These are phyloP conservation scores for Botrytis elliptica DNA, from an alignment of 2,329 filamentous ascomycete genomes.

Conservation along the genomic window DNA sequence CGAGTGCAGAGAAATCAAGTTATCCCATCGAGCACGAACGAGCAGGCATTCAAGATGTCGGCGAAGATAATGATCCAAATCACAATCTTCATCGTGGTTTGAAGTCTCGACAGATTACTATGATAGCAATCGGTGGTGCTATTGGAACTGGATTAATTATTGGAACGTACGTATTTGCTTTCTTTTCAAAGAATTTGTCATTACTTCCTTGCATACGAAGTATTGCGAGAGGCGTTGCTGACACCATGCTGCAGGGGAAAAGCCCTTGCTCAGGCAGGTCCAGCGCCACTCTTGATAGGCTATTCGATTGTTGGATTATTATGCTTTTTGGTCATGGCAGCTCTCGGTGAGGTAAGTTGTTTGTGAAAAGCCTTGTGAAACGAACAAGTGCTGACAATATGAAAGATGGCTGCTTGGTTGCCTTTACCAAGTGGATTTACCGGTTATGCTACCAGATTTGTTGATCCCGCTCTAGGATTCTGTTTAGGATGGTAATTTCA, in stretches of 20 bases:
- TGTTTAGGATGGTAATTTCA: constrained; percentile 58
- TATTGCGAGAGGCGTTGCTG: constrained; percentile 1
- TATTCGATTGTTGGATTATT: constrained; percentile 68
- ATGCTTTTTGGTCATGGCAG: constrained; percentile 79
- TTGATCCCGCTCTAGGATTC: constrained; percentile 78
- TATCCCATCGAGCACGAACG: not conserved
- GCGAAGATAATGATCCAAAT: constrained; percentile 29
- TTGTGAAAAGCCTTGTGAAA: constrained; percentile 13
- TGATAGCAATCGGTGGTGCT: constrained; percentile 73
- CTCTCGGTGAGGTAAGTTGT: constrained; percentile 46
- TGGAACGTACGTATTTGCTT: constrained; percentile 47
- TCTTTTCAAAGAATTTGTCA: not conserved
- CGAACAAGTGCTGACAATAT: constrained; percentile 52
- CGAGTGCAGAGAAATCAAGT: constrained; percentile 10
- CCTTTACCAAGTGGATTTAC: constrained; percentile 77
- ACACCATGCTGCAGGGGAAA: constrained; percentile 40
- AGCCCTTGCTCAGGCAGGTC: constrained; percentile 49
- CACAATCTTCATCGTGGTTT: constrained; percentile 50
- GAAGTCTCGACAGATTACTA: constrained; percentile 54
- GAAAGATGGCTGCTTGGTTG: constrained; percentile 74
- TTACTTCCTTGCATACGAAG: not conserved
- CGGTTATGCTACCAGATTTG: constrained; percentile 76
- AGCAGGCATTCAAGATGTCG: not conserved
- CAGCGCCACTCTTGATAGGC: constrained; percentile 68
- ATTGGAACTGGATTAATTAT: constrained; percentile 62